Base-by-base conservation (phyloP, 2,329 filamentous ascomycete genomes). In the Stemphylium lycopersici region DNA sequence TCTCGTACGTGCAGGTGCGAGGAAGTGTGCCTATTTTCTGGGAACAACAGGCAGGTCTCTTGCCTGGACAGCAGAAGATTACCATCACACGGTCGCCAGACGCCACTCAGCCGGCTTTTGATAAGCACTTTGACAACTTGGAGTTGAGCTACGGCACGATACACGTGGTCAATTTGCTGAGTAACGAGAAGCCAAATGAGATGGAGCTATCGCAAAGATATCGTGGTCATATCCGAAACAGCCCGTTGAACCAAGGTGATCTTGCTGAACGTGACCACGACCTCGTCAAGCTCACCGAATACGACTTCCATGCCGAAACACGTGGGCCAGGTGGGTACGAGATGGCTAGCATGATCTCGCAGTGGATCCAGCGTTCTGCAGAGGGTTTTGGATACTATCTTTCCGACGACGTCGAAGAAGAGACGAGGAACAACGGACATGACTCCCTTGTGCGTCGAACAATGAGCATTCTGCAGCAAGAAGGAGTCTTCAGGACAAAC, bases 11-110 rank as follows among this genome's bases (percentile, higher is more conserved):
- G 2, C 95, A 99, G 76, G 86, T 96, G 22, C 86, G 95, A 66
- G 95, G 95, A 33, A 97, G 93, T 6, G 91, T 99, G 6, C 95
- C 95, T 0, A 83, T 98, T 2, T 99, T 99, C 74, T 99, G 95
- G 95, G 95, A 99, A 74, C 95, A 98, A 74, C 85, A 89, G 24
- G 87, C 92, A 10, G 93, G 93, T 16, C 83, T 98, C 29, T 83
- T 96, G 32, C 93, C 95, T 0, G 91, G 90, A 2, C 91, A 97
- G 67, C 95, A 98, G 72, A 98, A 98, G 72, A 96, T 99, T 39
- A 88, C 89, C 34, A 84, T 98, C 39, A 96, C 93, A 6, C 84
- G 95, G 55, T 96, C 93, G 11, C 83, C 86, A 0, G 93, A 97
- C 69, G 95, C 95, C 8, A 93, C 93, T 0, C 92, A 97, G 68